Conservation (phyloP, 805 yeast genomes). For the Candida krabiensis region DNA sequence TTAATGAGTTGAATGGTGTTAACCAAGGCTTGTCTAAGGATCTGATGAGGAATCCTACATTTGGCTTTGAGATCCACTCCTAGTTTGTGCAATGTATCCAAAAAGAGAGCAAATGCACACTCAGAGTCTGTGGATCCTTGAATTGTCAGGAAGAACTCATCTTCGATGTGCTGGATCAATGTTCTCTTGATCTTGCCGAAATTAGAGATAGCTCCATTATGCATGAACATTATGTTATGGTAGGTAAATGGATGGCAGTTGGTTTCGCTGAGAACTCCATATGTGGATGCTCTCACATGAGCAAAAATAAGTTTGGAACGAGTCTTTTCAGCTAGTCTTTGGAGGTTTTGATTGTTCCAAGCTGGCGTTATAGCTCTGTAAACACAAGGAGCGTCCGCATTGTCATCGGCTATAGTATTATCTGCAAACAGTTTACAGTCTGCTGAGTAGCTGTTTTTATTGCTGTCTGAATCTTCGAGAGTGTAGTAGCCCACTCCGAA, state of each 20-base stretch:
- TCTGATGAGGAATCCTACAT: constrained; percentile 41
- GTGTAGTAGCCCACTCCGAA: constrained; percentile 95
- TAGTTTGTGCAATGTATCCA: constrained; percentile 71
- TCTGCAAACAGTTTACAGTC: no score
- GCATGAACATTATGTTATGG: constrained; percentile 92
- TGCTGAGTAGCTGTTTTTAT: no score
- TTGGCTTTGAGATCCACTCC: constrained; percentile 65
- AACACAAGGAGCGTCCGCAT: constrained; percentile 74
- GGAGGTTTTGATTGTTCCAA: constrained; percentile 93
- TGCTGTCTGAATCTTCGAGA: constrained; percentile 52
- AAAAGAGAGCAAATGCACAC: constrained; percentile 86
- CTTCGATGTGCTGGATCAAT: constrained; percentile 70
- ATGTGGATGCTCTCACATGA: constrained; percentile 94
- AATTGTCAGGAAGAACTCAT: constrained; percentile 72
- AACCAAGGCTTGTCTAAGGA: constrained; percentile 66
- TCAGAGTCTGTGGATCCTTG: constrained; percentile 97
- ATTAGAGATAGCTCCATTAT: constrained; percentile 85
- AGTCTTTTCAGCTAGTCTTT: constrained; percentile 84
- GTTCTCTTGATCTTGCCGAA: constrained; percentile 72
- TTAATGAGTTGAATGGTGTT: constrained; percentile 74
- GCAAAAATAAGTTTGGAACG: constrained; percentile 84
- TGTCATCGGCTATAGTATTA: constrained; percentile 10
- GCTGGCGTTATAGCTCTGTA: constrained; percentile 97
- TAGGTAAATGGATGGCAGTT: constrained; percentile 96
- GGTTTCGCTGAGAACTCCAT: constrained; percentile 91